Conservation (phyloP, 345 rosid genomes). For the Balakata baccata region DNA sequence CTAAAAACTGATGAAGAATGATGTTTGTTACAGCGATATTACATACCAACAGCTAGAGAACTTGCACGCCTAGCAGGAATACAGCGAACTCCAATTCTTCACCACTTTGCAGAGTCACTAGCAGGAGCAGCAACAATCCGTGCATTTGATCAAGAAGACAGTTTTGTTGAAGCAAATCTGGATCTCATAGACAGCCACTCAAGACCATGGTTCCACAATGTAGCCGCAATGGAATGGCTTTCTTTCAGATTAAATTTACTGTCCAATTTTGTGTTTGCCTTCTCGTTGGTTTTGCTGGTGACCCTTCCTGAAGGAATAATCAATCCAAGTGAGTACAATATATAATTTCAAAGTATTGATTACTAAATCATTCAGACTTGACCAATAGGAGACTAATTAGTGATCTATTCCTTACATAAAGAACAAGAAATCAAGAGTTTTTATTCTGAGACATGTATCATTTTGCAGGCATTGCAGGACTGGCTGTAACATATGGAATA, state of each 20-base stretch:
- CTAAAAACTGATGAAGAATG: neutral
- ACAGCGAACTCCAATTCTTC: constrained; percentile 88
- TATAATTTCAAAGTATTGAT: neutral
- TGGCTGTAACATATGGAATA: constrained; percentile 89
- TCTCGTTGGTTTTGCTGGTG: constrained; percentile 77
- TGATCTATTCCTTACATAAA: neutral
- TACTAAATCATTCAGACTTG: neutral
- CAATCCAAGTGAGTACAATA: constrained; percentile 68
- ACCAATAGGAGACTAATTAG: neutral
- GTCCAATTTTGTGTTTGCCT: constrained; percentile 88
- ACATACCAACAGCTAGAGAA: constrained; percentile 94
- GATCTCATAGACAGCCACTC: constrained; percentile 69
- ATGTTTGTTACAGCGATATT: constrained; percentile 56
- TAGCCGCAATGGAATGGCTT: constrained; percentile 95
- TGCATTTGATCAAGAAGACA: constrained; percentile 69
- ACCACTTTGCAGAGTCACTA: constrained; percentile 89
- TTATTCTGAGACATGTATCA: constrained; percentile 1
- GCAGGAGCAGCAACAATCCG: constrained; percentile 89
- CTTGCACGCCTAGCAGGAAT: constrained; percentile 77
- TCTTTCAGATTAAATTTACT: constrained; percentile 79
- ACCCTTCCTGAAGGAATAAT: constrained; percentile 90
- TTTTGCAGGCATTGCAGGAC: constrained; percentile 78
- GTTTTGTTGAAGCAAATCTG: constrained; percentile 64
- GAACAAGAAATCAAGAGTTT: neutral
- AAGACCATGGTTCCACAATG: constrained; percentile 87